A percentile compares a stretch with the other conserved stretches of the same genome.
Conservation (phyloP, 192 early-diverging fungal species). For the Spinellus fusiger region DNA sequence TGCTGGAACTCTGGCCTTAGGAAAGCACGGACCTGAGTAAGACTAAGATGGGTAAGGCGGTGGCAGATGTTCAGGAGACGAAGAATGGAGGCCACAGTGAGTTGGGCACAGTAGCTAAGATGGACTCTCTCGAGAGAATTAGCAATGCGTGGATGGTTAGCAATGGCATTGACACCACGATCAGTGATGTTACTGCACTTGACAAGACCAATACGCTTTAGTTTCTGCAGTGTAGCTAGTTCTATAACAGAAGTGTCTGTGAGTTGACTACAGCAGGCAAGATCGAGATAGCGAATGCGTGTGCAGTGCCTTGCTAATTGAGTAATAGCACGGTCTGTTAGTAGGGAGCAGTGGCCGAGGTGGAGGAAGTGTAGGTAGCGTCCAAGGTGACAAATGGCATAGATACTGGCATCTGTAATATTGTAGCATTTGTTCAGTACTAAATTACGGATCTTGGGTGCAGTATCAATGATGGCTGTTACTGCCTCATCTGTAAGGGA, state of each 20-base stretch:
- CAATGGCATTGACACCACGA: constrained; percentile 41
- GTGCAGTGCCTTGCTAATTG: constrained; percentile 43
- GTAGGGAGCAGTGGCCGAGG: constrained; percentile 46
- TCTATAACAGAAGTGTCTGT: constrained; percentile 47
- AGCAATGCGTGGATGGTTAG: constrained; percentile 33
- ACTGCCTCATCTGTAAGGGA: constrained; percentile 45
- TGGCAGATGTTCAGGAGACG: constrained; percentile 41
- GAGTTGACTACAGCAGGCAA: constrained; percentile 48
- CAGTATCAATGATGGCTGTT: constrained; percentile 36
- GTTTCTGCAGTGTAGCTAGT: constrained; percentile 44
- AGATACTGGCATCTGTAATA: constrained; percentile 46
- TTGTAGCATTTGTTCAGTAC: constrained; percentile 49
- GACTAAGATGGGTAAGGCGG: constrained; percentile 45
- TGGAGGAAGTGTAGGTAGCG: constrained; percentile 54
- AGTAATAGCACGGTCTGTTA: constrained; percentile 47
- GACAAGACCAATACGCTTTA: constrained; percentile 53
- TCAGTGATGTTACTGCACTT: constrained; percentile 58
- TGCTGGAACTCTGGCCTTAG: constrained; percentile 39
- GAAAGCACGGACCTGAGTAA: constrained; percentile 52
- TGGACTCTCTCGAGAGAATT: constrained; percentile 50
- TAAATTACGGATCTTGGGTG: constrained; percentile 49
- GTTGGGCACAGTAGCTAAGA: constrained; percentile 49
- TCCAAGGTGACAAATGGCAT: constrained; percentile 40
- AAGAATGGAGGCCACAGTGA: constrained; percentile 38
- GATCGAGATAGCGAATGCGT: constrained; percentile 49